Base-by-base conservation (phyloP, 768 basidiomycete genomes). In the Serendipita indica region DNA sequence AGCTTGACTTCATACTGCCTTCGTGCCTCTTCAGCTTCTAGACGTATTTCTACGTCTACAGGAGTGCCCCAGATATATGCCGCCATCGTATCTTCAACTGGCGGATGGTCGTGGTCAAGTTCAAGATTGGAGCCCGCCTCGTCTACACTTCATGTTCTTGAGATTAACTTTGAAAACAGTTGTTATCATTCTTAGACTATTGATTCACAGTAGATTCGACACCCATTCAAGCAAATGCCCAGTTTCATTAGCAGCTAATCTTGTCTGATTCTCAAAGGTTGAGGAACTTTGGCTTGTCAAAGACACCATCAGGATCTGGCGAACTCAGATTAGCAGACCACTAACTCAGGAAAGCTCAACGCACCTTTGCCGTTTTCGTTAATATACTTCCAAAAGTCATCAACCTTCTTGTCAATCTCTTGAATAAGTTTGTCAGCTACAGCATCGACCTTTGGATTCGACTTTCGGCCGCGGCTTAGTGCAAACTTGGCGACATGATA, bases 21-120 rank as follows among this genome's bases (percentile, higher is more conserved):
- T 62, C 93, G 77, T 43, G 80, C 73, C 33, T 96, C 89, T 67
- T 97, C 92, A 33, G 81, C 85, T 46, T 87, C 82, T 32, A 98
- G 78, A 67, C 84, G 84, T 67, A 99, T 73, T 68, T 96, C 91
- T 14, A 97, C 78, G 66, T 97, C 93, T 61, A 98, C 81, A 1
- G 91, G 88, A 4, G 85, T 85, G 46, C 83, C 79, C 69, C 96
- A 96, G 76, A 96, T 94, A 72, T 88, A 93, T 2, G 86, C 83
- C 45, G 92, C 84, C 86, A 88, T 88, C 32, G 16, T 7, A 5
- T n/a, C 45, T 45, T 39, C n/a, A 5, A 12, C 12, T 18, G 37
- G 37, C 18, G 37, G 13, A 18, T 39, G 37, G 37, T n/a, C n/a
- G n/a, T n/a, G n/a, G n/a, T n/a, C n/a, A n/a, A n/a, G n/a, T n/a